Evolutionary conservation across 2,329 filamentous ascomycete genomes (phyloP).

Genomic region (Hymenoscyphus fructigenus): DNA sequence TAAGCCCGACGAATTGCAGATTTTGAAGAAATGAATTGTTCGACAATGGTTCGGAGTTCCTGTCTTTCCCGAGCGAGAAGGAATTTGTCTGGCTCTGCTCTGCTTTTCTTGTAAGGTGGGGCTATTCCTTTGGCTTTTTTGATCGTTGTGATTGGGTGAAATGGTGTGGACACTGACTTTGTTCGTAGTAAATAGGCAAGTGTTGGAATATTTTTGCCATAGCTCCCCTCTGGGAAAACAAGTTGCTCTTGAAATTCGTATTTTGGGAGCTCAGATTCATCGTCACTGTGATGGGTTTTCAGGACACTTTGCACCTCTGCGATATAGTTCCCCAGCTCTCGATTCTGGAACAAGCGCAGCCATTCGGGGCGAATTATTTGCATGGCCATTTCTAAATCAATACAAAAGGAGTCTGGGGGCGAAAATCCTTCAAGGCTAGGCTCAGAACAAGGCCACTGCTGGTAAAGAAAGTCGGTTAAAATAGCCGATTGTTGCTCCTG

Average conservation of each 20-base stretch:
- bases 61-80: constrained; percentile 4
- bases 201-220: constrained; percentile 15
- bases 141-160: too few relatives aligned
- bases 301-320: constrained; percentile 44
- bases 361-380: constrained; percentile 46
- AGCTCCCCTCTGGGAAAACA: constrained; percentile 6
- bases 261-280: not conserved
- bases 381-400: constrained; percentile 44
- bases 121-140: too few relatives aligned
- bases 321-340: constrained; percentile 46
- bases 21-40: constrained; percentile 31
- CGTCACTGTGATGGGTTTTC: constrained; percentile 26
- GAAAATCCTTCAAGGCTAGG: constrained; percentile 36
- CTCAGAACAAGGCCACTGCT: constrained; percentile 46
- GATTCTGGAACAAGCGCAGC: constrained; percentile 48
- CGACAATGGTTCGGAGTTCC: constrained; percentile 35
- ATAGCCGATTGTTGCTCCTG: constrained; percentile 38
- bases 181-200: not conserved
- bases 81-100: too few relatives aligned
- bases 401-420: constrained; percentile 24
- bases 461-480: constrained; percentile 44
- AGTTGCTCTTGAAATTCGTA: constrained; percentile 11
- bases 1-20: constrained; percentile 42
- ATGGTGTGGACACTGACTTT: too few relatives aligned
- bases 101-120: too few relatives aligned